Evolutionary conservation across 441 rosid genomes (phyloP), one percentile per base, ranked within the genome.

Genomic region (Populus tomentosa): DNA sequence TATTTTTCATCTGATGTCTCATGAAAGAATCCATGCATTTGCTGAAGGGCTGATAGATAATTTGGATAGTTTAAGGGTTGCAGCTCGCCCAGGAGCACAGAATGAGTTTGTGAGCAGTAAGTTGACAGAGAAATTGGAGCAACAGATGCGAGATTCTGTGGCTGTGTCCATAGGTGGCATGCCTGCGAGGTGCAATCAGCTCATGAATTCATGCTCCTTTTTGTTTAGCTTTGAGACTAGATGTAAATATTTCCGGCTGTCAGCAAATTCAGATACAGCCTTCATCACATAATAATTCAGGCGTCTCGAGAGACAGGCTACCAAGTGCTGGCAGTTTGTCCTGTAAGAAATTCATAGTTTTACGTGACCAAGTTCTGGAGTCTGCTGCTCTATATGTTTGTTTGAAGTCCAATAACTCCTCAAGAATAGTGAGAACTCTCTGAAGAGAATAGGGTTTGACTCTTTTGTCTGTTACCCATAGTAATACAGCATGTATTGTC

Each of bases 121-220:
- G 86, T 88, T 97, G 85, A 91, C 98, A 30, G 98, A 94, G 86
- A 97, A 97, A 83, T 85, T 97, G 79, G 98, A 94, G 84, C 98
- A 91, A 85, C 98, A 94, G 86, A 87, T 97, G 90, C 89, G 90
- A 46, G 98, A 93, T 85, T 74, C 90, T 23, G 84, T 93, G 78
- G 92, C 93, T 74, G 77, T 90, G 77, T 91, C 95, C 3, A 82
- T 80, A 24, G 91, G 92, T 70, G 93, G 97, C 70, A 79, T 97
- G 86, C 98, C 99, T 67, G 82, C 86, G 40, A 94, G 99, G 99
- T 97, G 95, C 80, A 90, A 81, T 81, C 90, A 93, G 84, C 89
- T 97, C 69, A 87, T 97, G 91, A 84, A 69, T 79, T 91, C 95
- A 23, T 94, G 98, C 84, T 94, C 99, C 35, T 96, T 94, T 82